Percentiles rank a stretch among this genome's conserved stretches.
Evolutionary conservation across 192 early-diverging fungal species (phyloP).

Genomic region (Allomyces javanicus): DNA sequence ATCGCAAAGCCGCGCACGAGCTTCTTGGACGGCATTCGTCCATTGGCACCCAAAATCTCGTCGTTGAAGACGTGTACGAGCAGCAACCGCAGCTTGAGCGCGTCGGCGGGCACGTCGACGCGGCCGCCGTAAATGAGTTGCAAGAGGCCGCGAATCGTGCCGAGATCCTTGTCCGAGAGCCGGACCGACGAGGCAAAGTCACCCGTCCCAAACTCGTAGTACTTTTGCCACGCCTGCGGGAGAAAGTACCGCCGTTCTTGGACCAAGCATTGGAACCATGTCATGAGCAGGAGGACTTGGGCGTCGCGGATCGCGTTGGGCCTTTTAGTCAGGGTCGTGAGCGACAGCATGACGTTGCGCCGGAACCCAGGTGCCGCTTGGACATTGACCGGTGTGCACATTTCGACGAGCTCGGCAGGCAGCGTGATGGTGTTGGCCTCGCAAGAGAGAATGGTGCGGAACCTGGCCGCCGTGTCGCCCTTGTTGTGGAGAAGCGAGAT

Average conservation of each 20-base stretch:
- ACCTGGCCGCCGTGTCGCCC: slow-evolving; percentile 12
- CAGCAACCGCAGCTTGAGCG: slow-evolving; percentile 21
- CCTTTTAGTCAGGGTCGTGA: slow-evolving; percentile 17
- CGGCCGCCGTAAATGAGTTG: slow-evolving; percentile 36
- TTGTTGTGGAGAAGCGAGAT: slow-evolving; percentile 1
- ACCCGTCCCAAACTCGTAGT: slow-evolving; percentile 37
- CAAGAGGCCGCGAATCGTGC: slow-evolving; percentile 27
- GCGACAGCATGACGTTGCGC: slow-evolving; percentile 26
- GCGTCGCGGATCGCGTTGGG: slow-evolving; percentile 20
- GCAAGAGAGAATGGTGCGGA: neutral
- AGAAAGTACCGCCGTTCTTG: slow-evolving; percentile 37
- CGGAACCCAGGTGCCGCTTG: slow-evolving; percentile 15
- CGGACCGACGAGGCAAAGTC: slow-evolving; percentile 22
- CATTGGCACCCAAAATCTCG: slow-evolving; percentile 21
- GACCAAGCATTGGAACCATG: slow-evolving; percentile 39
- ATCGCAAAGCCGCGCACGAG: slow-evolving; percentile 6
- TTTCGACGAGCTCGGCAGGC: slow-evolving; percentile 5
- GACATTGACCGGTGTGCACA: slow-evolving; percentile 13
- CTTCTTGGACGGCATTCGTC: slow-evolving; percentile 16
- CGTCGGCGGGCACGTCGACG: slow-evolving; percentile 30
- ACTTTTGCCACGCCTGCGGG: slow-evolving; percentile 43
- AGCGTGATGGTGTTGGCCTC: neutral
- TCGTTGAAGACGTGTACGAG: slow-evolving; percentile 30
- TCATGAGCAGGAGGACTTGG: slow-evolving; percentile 32
- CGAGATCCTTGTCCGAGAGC: slow-evolving; percentile 12